Base-by-base conservation (phyloP, 2,329 filamentous ascomycete genomes). In the Plectosphaerella cucumerina region DNA sequence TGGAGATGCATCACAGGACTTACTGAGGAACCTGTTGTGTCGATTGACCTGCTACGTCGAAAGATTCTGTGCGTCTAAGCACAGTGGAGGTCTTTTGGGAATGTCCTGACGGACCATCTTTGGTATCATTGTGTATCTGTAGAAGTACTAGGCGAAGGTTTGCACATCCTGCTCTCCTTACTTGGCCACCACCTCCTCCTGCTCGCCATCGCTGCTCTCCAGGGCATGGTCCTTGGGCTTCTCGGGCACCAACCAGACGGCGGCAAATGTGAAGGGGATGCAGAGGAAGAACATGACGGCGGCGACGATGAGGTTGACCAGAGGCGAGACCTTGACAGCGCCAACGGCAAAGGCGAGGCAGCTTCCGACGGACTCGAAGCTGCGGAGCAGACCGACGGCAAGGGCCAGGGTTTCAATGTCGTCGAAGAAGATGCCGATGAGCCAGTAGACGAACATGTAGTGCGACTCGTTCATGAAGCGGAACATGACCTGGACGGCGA, bases 371-470 rank as follows among this genome's bases (percentile, higher is more conserved):
- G 72, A 75, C 56, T 78, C 75, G 44, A 78, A 77, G 0, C 72
- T 74, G 4, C 75, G 65, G 5, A 80, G 62, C 2, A 78, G 61
- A 1, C 74, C 74, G 2, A 77, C 73, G 2, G 68, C 70, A 0
- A 78, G 65, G 1, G 76, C 75, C n/a, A 79, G 56, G 0, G 75
- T 78, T 57, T 77, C 73, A 6, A 78, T 62, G 46, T 79, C 75
- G 51, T 76, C 67, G 52, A 76, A 75, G 61, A 77, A 79, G 2
- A 73, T 67, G 3, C 74, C 76, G 1, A 78, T 65, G 14, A 77
- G 60, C 74, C 74, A 78, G 60, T 78, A 78, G 1, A 76, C 71
- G 50, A 76, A 77, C 64, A 77, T 77, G 56, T 74, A 73, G 42
- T 78, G 70, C 0, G 71, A 73, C 55, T 80, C 76, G 51, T 78